Evolutionary conservation across 1,139 yeast species (phyloP).

Genomic region (Nakaseomyces bracarensis): DNA sequence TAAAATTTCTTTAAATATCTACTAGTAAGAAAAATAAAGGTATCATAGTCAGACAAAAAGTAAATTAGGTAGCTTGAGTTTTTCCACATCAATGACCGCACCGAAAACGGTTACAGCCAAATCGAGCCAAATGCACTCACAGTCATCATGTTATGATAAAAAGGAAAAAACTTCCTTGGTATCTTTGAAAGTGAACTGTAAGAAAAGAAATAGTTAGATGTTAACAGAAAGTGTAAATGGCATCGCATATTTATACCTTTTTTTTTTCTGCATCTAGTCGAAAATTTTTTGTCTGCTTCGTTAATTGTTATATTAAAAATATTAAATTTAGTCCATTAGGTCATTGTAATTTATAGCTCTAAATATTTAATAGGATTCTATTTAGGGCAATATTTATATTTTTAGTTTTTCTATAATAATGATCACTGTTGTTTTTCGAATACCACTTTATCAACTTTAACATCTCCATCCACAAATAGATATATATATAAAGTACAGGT

Average conservation of each 20-base stretch:
- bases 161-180: constrained; percentile 15
- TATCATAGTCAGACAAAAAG: constrained; percentile 29
- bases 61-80: constrained; percentile 66
- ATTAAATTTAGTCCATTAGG: no score
- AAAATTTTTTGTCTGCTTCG: no score
- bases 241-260: constrained; percentile 2
- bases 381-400: no score
- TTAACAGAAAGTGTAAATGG: no score
- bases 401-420: not conserved
- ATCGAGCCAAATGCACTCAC: constrained; percentile 87
- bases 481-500: constrained; percentile 79
- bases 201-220: no score
- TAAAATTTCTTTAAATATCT: no score
- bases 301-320: no score
- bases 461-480: constrained; percentile 70
- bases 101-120: constrained; percentile 31
- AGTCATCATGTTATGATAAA: constrained; percentile 46
- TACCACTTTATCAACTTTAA: constrained; percentile 84
- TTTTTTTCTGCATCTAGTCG: not conserved
- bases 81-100: constrained; percentile 61
- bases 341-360: no score
- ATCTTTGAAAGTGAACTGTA: no score
- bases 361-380: no score
- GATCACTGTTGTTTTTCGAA: constrained; percentile 51
- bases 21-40: no score